These are phyloP conservation scores for Populus hybrid DNA, from an alignment of 441 rosid genomes.

Conservation along the genomic window DNA sequence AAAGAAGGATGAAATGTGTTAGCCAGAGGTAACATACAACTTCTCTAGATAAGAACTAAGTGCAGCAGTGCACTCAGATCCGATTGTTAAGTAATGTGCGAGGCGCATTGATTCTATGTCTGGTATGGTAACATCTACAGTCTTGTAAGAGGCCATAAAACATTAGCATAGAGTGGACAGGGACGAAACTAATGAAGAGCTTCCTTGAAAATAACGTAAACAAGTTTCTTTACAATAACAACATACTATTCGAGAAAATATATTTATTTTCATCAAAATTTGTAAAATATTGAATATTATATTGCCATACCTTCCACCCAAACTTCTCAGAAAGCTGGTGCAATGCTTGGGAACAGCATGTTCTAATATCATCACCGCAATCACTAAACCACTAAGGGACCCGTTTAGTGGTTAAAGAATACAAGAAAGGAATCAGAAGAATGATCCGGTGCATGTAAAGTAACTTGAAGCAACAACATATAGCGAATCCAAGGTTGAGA, in stretches of 20 bases:
- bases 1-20: background rate
- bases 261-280: background rate
- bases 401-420: conserved; percentile 30
- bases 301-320: conserved; percentile 53
- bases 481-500: background rate
- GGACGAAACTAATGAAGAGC: background rate
- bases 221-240: background rate
- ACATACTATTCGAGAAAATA: too few species aligned
- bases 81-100: conserved; percentile 68
- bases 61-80: conserved; percentile 51
- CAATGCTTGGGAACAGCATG: conserved; percentile 50
- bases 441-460: background rate
- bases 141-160: conserved; percentile 23
- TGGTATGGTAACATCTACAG: conserved; percentile 64
- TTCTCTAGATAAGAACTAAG: conserved; percentile 48
- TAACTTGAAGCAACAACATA: background rate
- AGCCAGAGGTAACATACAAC: conserved; percentile 31
- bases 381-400: conserved; percentile 67
- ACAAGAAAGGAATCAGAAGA: conserved; percentile 11
- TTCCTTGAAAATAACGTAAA: background rate
- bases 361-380: conserved; percentile 49
- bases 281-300: too few species aligned
- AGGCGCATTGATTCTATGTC: conserved; percentile 71
- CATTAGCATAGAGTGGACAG: conserved; percentile 15
- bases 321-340: conserved; percentile 35